These are phyloP conservation scores for Suillus decipiens DNA, from an alignment of 768 basidiomycete genomes.

Conservation along the genomic window DNA sequence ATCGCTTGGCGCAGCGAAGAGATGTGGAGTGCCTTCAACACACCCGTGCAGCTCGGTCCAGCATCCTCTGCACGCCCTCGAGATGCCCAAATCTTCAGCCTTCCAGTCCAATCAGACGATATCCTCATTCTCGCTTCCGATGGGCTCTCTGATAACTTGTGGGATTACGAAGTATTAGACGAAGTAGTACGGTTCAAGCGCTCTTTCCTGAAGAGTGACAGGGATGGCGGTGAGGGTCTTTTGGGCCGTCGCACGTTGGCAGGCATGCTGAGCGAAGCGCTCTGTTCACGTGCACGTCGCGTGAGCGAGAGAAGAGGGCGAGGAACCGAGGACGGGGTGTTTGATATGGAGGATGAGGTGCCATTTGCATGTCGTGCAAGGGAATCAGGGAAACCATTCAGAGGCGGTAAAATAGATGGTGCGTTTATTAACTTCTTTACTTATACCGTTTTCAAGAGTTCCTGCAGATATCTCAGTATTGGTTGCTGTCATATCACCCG, in stretches of 20 bases:
- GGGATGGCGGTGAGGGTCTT: conserved; percentile 21
- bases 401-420: conserved; percentile 89
- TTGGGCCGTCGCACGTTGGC: conserved; percentile 59
- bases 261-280: conserved; percentile 73
- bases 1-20: conserved; percentile 88
- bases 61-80: conserved; percentile 60
- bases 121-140: conserved; percentile 82
- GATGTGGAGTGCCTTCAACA: conserved; percentile 89
- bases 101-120: conserved; percentile 71
- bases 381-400: conserved; percentile 70
- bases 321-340: conserved; percentile 25
- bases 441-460: conserved; percentile 6
- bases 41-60: conserved; percentile 66
- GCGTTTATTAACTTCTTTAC: conserved; percentile 16
- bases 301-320: conserved; percentile 56
- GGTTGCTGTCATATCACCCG: conserved; percentile 63
- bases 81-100: conserved; percentile 67
- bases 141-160: conserved; percentile 83
- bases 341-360: conserved; percentile 49
- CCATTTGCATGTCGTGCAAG: conserved; percentile 85
- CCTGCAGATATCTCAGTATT: conserved; percentile 62
- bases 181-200: conserved; percentile 66
- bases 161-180: conserved; percentile 86
- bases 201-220: conserved; percentile 32
- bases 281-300: conserved; percentile 74